Base-by-base conservation (phyloP, 768 basidiomycete genomes). In the Boletus tylopilopsis region DNA sequence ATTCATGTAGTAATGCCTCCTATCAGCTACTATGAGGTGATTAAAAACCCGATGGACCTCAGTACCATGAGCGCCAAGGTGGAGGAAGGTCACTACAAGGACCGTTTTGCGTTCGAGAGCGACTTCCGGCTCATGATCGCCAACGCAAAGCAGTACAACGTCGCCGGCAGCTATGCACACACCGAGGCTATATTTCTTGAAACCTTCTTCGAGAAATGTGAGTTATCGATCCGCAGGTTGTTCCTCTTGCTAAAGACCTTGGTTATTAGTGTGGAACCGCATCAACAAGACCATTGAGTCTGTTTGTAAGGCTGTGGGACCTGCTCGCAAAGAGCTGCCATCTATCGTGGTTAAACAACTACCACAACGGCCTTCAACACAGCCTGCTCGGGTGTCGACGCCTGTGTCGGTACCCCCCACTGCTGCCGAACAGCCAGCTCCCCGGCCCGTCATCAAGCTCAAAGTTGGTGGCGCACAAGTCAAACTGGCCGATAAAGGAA, bases 21-120 rank as follows among this genome's bases (percentile, higher is more conserved):
- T 38, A 9, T 34, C 51, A 95, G 94, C 57, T 98, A 98, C 66
- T 92, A 93, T 60, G 84, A 89, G 45, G 71, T 94, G 50, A 85
- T 99, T 67, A 89, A 89, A 67, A 76, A 87, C 11, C 95, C 96
- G 1, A 97, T 99, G 91, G 96, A 99, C 63, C 75, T 98, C 16
- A 84, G 85, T 44, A 93, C 94, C 0, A 88, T 95, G 75, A 74
- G 77, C 23, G 87, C 87, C 32, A 97, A 95, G 65, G 71, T 98
- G 11, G 85, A 89, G 58, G 83, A 80, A 48, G 93, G 94, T 6
- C 79, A 86, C 69, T 98, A 97, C 71, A 78, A 82, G 53, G 83
- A 89, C 59, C 83, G 93, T 10, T 82, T 85, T 59, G 85, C 77
- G 13, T 95, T 98, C 66, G 84, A 85, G 55, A 74, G 78, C 23